These are phyloP conservation scores for Stereocaulon alpinum DNA, from an alignment of 495 filamentous ascomycete species.

Conservation along the genomic window DNA sequence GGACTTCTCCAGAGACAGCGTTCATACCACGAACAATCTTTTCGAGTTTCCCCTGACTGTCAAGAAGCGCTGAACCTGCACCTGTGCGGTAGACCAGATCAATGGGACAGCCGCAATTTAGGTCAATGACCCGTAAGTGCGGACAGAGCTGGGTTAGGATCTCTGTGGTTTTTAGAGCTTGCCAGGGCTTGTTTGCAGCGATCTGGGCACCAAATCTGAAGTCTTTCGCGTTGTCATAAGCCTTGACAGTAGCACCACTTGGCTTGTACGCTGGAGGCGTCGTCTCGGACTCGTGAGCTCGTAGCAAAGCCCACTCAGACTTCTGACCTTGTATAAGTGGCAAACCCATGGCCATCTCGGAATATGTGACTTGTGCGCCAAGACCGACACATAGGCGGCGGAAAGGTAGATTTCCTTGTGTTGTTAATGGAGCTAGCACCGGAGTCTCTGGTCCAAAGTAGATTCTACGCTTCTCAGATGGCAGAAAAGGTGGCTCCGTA, in stretches of 20 bases:
- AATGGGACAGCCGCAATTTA: constrained; percentile 96
- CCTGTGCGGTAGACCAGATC: constrained; percentile 80
- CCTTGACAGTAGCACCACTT: constrained; percentile 29
- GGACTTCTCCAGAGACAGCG: constrained; percentile 71
- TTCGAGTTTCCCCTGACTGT: constrained; percentile 70
- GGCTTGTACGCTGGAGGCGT: constrained; percentile 47
- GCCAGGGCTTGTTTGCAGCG: constrained; percentile 77
- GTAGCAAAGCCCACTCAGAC: constrained; percentile 88
- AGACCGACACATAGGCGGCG: constrained; percentile 82
- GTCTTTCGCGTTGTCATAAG: constrained; percentile 72
- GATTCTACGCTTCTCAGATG: constrained; percentile 84
- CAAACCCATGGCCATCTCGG: constrained; percentile 93
- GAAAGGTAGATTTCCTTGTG: constrained; percentile 96
- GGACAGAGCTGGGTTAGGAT: constrained; percentile 64
- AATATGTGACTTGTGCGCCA: constrained; percentile 89
- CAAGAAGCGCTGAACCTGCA: constrained; percentile 88
- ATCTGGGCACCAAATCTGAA: constrained; percentile 87
- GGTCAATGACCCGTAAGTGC: constrained; percentile 73
- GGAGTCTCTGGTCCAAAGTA: constrained; percentile 94
- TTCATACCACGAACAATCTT: constrained; percentile 95
- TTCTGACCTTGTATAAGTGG: constrained; percentile 86
- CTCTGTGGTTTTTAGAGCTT: constrained; percentile 78
- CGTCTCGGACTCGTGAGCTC: constrained; percentile 73
- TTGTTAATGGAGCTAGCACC: constrained; percentile 77
- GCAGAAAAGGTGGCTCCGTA: constrained; percentile 70